Percentiles rank a stretch among this genome's conserved stretches.
These are phyloP conservation scores for Aureobasidium subglaciale DNA, from an alignment of 2,329 filamentous ascomycete species.

Conservation along the genomic window DNA sequence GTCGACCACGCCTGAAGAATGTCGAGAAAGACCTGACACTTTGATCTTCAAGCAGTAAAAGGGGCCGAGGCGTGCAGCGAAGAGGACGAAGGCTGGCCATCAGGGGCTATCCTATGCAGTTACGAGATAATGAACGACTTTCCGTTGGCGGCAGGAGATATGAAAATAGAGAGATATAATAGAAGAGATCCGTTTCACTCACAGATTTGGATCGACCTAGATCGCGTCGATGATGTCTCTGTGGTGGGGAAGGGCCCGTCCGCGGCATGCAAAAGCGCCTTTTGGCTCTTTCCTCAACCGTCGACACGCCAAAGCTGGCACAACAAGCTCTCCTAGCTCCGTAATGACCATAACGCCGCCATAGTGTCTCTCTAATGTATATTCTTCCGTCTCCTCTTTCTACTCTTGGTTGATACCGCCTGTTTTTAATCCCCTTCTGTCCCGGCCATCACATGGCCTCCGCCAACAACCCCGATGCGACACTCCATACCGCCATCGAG, in stretches of 20 bases:
- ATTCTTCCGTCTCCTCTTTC: not conserved
- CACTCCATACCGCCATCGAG: slow-evolving; percentile 16
- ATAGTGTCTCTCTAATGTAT: slow-evolving; percentile 2
- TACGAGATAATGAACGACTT: not conserved
- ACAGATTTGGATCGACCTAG: not conserved
- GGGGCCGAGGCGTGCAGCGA: not conserved
- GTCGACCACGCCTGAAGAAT: slow-evolving; percentile 19
- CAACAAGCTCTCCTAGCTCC: not conserved
- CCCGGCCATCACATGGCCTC: slow-evolving; percentile 6
- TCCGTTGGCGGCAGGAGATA: not conserved
- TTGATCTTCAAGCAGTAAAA: not conserved
- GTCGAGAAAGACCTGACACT: not conserved
- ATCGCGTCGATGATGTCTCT: not conserved
- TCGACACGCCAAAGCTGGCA: not conserved
- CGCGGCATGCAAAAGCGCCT: slow-evolving; percentile 3
- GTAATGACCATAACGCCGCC: not conserved
- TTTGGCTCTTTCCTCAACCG: not conserved
- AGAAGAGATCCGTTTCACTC: not conserved
- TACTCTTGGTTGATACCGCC: not conserved
- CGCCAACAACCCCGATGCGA: slow-evolving; percentile 8
- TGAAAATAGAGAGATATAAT: not conserved
- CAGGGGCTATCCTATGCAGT: not conserved
- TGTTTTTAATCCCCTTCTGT: not conserved
- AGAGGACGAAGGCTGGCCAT: not conserved
- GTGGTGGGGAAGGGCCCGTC: not conserved